Base-by-base conservation (phyloP, 805 yeast genomes). In the Grigorovia transvaalensis region DNA sequence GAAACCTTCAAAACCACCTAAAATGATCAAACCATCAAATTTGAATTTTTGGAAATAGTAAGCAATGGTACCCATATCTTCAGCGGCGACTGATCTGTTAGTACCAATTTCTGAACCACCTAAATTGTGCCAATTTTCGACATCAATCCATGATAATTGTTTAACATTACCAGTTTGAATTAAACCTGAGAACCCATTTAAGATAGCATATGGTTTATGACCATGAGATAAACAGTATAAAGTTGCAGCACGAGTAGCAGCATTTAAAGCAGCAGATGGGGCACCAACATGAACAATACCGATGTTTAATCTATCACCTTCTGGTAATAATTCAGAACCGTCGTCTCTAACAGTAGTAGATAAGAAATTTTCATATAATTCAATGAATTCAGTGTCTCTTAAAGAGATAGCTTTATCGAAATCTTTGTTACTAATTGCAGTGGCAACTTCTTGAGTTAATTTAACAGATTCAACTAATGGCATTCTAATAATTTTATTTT, bases 31-130 rank as follows among this genome's bases (percentile, higher is more conserved):
- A 44, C 98, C 99, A 64, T 93, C 93, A 64, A 93, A 81, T 52
- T 78, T 73, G 69, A 82, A 84, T 70, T 88, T 88, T 68, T 91
- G 96, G 76, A 93, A 84, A 68, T 90, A 87, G 72, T 81, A 91
- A 2, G 99, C 96, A 60, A 90, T 82, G 66, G 88, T 79, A 50
- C 99, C 99, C 59, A 88, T 70, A 68, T 91, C 97, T 51, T 80
- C 83, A 35, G 76, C 73, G 19, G 99, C 99, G 35, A 88, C 75
- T 45, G 83, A 74, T 64, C 99, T 79, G 75, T 93, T 93, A 38
- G 99, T 93, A 61, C 99, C 99, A 56, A 93, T 84, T 66, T 90
- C 97, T 33, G 96, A 88, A 30, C 99, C 99, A 62, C 99, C 99
- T 54, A 79, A 63, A 54, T 84, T 81, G 66, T 81, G 83, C 96